Conservation (phyloP, 139 green algal species). For the Micromonas commoda region DNA sequence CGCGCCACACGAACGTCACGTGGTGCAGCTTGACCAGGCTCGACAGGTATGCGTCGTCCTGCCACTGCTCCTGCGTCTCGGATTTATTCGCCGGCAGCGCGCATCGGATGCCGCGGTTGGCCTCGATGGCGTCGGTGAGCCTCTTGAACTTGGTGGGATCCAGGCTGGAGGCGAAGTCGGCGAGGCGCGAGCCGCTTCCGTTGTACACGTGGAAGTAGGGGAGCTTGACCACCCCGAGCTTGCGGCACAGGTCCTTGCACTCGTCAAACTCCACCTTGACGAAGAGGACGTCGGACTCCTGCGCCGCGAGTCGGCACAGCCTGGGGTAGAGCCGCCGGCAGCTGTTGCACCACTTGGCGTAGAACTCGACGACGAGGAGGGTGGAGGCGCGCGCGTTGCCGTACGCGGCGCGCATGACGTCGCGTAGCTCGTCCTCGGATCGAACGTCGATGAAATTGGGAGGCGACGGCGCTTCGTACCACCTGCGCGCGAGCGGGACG, state of each 20-base stretch:
- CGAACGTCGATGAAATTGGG: not conserved
- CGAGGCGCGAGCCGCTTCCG: conserved; percentile 65
- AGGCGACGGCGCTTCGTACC: not conserved
- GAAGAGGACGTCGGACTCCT: conserved; percentile 66
- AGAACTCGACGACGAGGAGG: conserved; percentile 90
- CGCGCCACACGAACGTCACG: not conserved
- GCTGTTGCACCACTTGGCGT: conserved; percentile 79
- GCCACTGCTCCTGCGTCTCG: not conserved
- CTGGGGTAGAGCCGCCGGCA: conserved; percentile 88
- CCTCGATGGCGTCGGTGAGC: not conserved
- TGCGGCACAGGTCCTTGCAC: conserved; percentile 72
- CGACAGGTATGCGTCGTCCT: not conserved
- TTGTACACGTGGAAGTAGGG: conserved; percentile 91
- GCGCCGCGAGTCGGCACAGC: conserved; percentile 53
- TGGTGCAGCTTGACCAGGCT: not conserved
- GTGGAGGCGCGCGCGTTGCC: conserved; percentile 51
- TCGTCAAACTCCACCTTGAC: conserved; percentile 84
- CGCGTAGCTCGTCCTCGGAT: not conserved
- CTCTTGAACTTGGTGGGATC: not conserved
- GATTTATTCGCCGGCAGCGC: not conserved
- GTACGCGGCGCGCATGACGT: not conserved
- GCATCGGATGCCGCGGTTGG: not conserved
- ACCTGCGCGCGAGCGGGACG: not conserved
- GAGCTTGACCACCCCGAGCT: conserved; percentile 78
- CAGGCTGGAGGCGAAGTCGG: conserved; percentile 44